Base-by-base conservation (phyloP, 2,329 filamentous ascomycete species). In the Sclerotiophoma versabilis region DNA sequence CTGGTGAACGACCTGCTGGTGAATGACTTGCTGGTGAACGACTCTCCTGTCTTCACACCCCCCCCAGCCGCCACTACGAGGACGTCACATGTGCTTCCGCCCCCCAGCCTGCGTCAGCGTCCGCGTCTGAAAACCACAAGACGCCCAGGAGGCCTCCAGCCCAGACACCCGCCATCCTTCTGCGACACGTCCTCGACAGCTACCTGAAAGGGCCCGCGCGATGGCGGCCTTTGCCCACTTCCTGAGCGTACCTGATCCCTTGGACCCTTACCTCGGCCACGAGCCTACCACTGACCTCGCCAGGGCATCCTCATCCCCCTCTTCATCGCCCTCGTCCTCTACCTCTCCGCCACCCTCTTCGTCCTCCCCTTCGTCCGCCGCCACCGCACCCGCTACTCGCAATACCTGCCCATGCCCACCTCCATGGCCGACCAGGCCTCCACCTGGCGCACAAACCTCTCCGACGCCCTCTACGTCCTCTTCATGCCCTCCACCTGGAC, bases 221-320 rank as follows among this genome's bases (percentile, higher is more conserved):
- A 76, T 75, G 72, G 58, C 70, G 14, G 69, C 58, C 62, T 69
- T 72, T 49, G 54, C 64, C 6, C 70, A 73, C 49, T 68, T 75
- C 48, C 57, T 76, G 47, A 71, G 73, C 58, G 73, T 74, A 49
- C 44, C 65, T 59, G 11, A n/a, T 6, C n/a, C 30, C 15, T 25
- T 15, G 14, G 1, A 14, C 27, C 29, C 20, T 10, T 12, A 1
- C 39, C 29, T 11, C n/a, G n/a, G 6, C n/a, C n/a, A 26, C 26
- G 3, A 15, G 15, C 12, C 22, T 6, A 36, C 12, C 10, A 41
- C 62, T 64, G 49, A 67, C 61, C 19, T 26, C 34, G 33, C 32
- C 60, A 81, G 79, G 75, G 72, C 42, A 68, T 80, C 58, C 65
- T 79, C 65, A 51, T 78, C n/a, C 79, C 79, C n/a, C 75, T 77